phyloP scores from a whole-genome alignment of 805 yeast genomes.

The Limtongozyma cylindracea region DNA sequence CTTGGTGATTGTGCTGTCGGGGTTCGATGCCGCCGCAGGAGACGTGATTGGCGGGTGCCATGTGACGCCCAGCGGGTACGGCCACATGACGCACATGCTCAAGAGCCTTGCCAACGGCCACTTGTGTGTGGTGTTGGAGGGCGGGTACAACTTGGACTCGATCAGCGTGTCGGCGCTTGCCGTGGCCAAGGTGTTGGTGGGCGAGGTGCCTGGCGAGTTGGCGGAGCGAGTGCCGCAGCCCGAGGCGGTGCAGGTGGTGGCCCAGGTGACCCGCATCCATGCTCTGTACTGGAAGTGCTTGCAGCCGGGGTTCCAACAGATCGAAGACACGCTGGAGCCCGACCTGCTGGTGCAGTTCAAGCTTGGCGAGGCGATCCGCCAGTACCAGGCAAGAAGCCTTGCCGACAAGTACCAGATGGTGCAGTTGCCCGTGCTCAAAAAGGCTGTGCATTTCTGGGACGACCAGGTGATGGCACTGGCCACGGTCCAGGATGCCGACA shows the following conservation, averaged over 20 bases:
- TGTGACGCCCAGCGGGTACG: conserved; percentile 88
- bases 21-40: conserved; percentile 98
- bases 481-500: conserved; percentile 33
- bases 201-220: conserved; percentile 82
- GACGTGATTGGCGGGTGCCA: conserved; percentile 94
- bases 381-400: conserved; percentile 35
- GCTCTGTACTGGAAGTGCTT: conserved; percentile 74
- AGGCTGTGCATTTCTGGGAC: conserved; percentile 6
- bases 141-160: conserved; percentile 86
- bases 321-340: conserved; percentile 13
- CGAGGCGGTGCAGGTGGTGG: conserved; percentile 59
- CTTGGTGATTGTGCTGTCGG: conserved; percentile 76
- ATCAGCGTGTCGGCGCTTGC: conserved; percentile 79
- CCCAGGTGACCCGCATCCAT: conserved; percentile 58
- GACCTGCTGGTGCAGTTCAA: conserved; percentile 20
- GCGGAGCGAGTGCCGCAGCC: conserved; percentile 39
- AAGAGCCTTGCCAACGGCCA: conserved; percentile 77
- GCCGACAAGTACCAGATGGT: conserved; percentile 32
- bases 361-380: conserved; percentile 59
- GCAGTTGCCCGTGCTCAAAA: conserved; percentile 35
- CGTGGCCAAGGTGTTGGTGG: conserved; percentile 73
- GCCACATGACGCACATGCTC: conserved; percentile 83
- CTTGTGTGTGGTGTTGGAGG: conserved; percentile 76
- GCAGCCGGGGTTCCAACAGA: conserved; percentile 11
- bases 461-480: conserved; percentile 35